These are phyloP conservation scores for Gillenia trifoliata DNA, from an alignment of 306 rosid species.

Conservation along the genomic window DNA sequence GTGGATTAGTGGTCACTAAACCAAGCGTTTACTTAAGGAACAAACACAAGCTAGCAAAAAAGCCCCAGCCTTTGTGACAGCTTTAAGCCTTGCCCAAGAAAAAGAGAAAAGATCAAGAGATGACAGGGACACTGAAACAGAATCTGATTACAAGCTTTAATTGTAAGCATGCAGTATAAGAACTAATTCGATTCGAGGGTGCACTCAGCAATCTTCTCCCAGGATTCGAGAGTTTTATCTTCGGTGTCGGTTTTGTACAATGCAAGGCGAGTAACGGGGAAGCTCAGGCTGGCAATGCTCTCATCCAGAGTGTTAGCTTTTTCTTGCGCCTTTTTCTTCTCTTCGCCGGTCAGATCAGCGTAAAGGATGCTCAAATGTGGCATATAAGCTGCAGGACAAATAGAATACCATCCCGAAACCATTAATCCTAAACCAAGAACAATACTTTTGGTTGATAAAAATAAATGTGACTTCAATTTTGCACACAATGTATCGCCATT, in stretches of 20 bases:
- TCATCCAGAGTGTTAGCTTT: slow-evolving; percentile 48
- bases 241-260: slow-evolving; percentile 70
- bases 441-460: background rate
- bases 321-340: slow-evolving; percentile 60
- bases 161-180: background rate
- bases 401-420: background rate
- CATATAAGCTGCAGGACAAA: slow-evolving; percentile 56
- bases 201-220: slow-evolving; percentile 80
- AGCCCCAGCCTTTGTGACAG: too few relatives aligned
- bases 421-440: background rate
- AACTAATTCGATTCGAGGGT: slow-evolving; percentile 44
- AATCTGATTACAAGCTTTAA: background rate
- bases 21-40: background rate
- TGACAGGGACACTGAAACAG: background rate
- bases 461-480: background rate
- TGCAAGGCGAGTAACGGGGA: slow-evolving; percentile 58
- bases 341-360: slow-evolving; percentile 59
- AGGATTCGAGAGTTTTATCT: slow-evolving; percentile 68
- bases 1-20: background rate
- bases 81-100: too few relatives aligned
- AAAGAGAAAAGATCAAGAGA: background rate
- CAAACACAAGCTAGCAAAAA: too few relatives aligned
- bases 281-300: slow-evolving; percentile 45
- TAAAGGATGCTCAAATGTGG: slow-evolving; percentile 85
- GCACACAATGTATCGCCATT: background rate